Evolutionary conservation across 2,329 filamentous ascomycete species (phyloP), one percentile per base, ranked within the genome.

Genomic region (Neopestalotiopsis rosae): DNA sequence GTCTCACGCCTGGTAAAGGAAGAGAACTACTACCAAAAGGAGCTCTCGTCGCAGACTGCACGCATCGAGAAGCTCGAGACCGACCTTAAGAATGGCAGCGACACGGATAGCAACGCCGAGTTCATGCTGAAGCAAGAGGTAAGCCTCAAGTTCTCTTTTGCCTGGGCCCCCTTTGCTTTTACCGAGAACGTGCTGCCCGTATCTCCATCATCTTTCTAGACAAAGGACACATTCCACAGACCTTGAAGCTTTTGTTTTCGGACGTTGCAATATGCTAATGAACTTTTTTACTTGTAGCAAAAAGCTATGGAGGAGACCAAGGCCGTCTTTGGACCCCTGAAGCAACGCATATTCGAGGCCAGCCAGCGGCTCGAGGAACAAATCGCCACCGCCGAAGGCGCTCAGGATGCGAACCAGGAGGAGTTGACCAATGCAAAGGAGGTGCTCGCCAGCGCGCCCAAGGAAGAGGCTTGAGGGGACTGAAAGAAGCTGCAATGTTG

Each of bases 41-140:
- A 99, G 81, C 87, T 95, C 24, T 84, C 88, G 72, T 86, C 91
- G 72, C 95, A 98, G 79, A 87, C 93, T 74, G 87, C 88, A 70
- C 89, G 92, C 68, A 88, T 97, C 72, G 83, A 88, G 79, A 89
- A 90, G 78, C 86, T 97, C 20, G 86, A 91, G 79, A 84, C 86
- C 59, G 89, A 92, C 74, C 79, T 89, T 40, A 79, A 84, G 57
- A 80, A 77, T n/a, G 82, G 81, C 32, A 79, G 81, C 3, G 85
- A 88, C 66, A 87, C 88, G 9, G 92, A 92, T 70, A 89, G 90
- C 74, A 97, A 98, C 81, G 89, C 88, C 64, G 90, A 92, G 73
- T 98, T 89, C 77, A 87, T 90, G 72, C 76, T 98, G 75, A 96
- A 91, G 82, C 95, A 99, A 80, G 93, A 97, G 88, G 96, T 97